phyloP scores from a whole-genome alignment of 441 rosid species.

The Corymbia citriodora region DNA sequence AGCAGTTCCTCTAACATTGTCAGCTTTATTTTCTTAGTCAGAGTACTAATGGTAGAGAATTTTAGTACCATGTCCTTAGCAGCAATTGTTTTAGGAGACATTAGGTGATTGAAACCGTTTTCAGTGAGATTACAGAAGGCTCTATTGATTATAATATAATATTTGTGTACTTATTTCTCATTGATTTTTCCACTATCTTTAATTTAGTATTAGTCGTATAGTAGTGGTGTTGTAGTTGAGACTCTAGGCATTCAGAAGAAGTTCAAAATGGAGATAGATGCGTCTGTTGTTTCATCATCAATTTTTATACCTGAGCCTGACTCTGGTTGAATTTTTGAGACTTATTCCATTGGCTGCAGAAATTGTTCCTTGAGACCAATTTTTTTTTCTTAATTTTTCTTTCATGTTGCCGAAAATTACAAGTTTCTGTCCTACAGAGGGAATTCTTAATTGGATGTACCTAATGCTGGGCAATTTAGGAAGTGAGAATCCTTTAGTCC shows the following conservation, averaged over 20 bases:
- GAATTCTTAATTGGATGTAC: slow-evolving; percentile 4
- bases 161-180: too few species aligned
- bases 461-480: not conserved
- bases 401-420: slow-evolving; percentile 14
- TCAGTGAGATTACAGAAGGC: not conserved
- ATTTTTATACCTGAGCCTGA: too few species aligned
- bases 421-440: not conserved
- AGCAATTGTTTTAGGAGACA: not conserved
- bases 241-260: too few species aligned
- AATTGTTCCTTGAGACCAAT: too few species aligned
- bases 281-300: too few species aligned
- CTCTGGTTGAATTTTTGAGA: too few species aligned
- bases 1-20: not conserved
- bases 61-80: not conserved
- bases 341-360: too few species aligned
- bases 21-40: not conserved
- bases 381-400: not conserved
- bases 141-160: too few species aligned
- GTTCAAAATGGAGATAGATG: too few species aligned
- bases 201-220: too few species aligned
- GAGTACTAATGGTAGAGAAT: not conserved
- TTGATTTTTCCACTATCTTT: too few species aligned
- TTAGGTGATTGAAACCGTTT: not conserved
- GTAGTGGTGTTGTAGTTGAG: too few species aligned
- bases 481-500: not conserved